A percentile compares a stretch with the other conserved stretches of the same genome.
Evolutionary conservation across 495 filamentous ascomycete species (phyloP).

Genomic region (Hypoxylon rickii): DNA sequence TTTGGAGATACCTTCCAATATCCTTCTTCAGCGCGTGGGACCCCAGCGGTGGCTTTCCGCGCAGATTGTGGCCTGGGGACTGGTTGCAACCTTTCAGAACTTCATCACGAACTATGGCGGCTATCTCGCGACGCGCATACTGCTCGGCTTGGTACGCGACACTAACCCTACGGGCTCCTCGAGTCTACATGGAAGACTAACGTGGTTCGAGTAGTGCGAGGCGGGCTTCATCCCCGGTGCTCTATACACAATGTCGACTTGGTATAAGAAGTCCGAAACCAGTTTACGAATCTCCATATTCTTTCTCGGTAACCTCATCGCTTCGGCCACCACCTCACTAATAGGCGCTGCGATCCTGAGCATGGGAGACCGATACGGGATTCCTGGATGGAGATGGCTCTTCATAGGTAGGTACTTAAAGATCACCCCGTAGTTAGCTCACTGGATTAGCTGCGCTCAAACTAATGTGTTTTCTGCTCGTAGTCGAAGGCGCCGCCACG

Average conservation of each 20-base stretch:
- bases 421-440: not conserved
- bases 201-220: slow-evolving; percentile 43
- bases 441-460: slow-evolving; percentile 3
- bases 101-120: slow-evolving; percentile 58
- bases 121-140: slow-evolving; percentile 56
- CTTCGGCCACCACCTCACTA: slow-evolving; percentile 56
- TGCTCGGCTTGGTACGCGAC: slow-evolving; percentile 51
- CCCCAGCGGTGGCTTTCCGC: slow-evolving; percentile 58
- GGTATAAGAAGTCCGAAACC: slow-evolving; percentile 63
- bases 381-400: slow-evolving; percentile 67
- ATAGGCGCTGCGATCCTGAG: slow-evolving; percentile 57
- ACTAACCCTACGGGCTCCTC: not conserved
- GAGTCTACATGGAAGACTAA: not conserved
- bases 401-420: slow-evolving; percentile 52
- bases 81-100: slow-evolving; percentile 63
- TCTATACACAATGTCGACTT: slow-evolving; percentile 62
- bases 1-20: slow-evolving; percentile 62
- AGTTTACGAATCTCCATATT: slow-evolving; percentile 58
- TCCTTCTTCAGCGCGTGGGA: slow-evolving; percentile 59
- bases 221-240: slow-evolving; percentile 64
- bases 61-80: slow-evolving; percentile 63
- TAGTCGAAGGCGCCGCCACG: slow-evolving; percentile 58
- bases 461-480: slow-evolving; percentile 1
- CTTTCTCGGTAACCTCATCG: slow-evolving; percentile 59
- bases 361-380: slow-evolving; percentile 53